Percentiles rank a stretch among this genome's conserved stretches.
Conservation (phyloP, 148 eudicot genomes). For the Beta vulgaris region DNA sequence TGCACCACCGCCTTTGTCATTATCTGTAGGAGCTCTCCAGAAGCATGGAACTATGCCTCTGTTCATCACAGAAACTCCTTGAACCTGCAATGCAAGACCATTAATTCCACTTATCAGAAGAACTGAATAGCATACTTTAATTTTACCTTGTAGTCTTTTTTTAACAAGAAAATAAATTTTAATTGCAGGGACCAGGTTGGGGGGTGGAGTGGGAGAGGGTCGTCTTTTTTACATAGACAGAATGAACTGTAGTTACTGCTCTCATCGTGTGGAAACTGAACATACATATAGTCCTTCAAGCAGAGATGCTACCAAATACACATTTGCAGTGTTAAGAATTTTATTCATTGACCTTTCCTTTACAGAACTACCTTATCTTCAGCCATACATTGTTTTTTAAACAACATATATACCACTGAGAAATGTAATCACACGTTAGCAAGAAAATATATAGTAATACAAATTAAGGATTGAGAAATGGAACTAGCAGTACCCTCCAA, state of each 20-base stretch:
- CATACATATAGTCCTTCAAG: background rate
- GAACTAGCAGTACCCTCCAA: slow-evolving; percentile 68
- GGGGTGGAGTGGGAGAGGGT: too few relatives aligned
- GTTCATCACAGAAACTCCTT: slow-evolving; percentile 61
- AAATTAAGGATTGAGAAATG: background rate
- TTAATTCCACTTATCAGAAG: slow-evolving; percentile 6
- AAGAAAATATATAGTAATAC: background rate
- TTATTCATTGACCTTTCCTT: background rate
- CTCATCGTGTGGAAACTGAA: background rate
- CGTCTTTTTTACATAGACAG: too few relatives aligned
- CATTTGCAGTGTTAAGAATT: background rate
- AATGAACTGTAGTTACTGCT: background rate
- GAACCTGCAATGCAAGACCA: slow-evolving; percentile 48
- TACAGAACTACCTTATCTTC: background rate
- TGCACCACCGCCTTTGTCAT: slow-evolving; percentile 83
- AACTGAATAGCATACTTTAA: background rate
- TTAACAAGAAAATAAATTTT: too few relatives aligned
- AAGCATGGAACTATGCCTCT: slow-evolving; percentile 80
- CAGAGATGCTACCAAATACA: background rate
- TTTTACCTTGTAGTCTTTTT: background rate
- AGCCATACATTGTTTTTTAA: background rate
- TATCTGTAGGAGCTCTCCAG: slow-evolving; percentile 97
- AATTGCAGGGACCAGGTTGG: background rate
- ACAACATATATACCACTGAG: background rate
- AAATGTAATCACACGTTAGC: background rate